Evolutionary conservation across 805 yeast species (phyloP).

Genomic region (Saccharomycopsis amapae): DNA sequence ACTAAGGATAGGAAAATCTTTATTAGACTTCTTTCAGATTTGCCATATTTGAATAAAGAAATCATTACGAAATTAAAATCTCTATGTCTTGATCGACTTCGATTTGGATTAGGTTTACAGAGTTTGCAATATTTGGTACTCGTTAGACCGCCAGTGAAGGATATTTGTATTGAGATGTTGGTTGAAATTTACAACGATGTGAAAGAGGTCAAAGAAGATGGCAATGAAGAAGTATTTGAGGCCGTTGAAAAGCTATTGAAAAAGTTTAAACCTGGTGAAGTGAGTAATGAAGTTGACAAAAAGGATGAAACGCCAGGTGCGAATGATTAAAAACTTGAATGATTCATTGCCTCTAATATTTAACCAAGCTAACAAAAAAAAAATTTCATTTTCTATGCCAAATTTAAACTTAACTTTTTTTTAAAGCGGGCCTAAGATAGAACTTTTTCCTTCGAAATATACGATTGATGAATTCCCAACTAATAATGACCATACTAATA

Average conservation of each 20-base stretch:
- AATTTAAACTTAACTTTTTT: too few relatives aligned
- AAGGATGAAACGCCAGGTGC: too few relatives aligned
- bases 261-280: conserved; percentile 1
- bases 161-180: conserved; percentile 42
- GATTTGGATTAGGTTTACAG: conserved; percentile 73
- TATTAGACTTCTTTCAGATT: conserved; percentile 75
- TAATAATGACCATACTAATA: too few relatives aligned
- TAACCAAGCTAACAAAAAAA: too few relatives aligned
- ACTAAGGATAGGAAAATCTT: conserved; percentile 72
- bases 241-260: conserved; percentile 12
- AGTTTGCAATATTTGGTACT: conserved; percentile 75
- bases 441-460: too few relatives aligned
- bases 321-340: too few relatives aligned
- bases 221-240: conserved; percentile 23
- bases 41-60: conserved; percentile 64
- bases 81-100: conserved; percentile 77
- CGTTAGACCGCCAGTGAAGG: conserved; percentile 82
- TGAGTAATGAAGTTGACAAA: background rate
- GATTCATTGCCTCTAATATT: too few relatives aligned
- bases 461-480: too few relatives aligned
- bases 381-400: too few relatives aligned
- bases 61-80: conserved; percentile 62
- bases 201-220: conserved; percentile 40
- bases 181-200: conserved; percentile 36
- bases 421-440: too few relatives aligned